phyloP scores from a whole-genome alignment of 352 stramenopile species.

The Thraustochytrium striatum region DNA sequence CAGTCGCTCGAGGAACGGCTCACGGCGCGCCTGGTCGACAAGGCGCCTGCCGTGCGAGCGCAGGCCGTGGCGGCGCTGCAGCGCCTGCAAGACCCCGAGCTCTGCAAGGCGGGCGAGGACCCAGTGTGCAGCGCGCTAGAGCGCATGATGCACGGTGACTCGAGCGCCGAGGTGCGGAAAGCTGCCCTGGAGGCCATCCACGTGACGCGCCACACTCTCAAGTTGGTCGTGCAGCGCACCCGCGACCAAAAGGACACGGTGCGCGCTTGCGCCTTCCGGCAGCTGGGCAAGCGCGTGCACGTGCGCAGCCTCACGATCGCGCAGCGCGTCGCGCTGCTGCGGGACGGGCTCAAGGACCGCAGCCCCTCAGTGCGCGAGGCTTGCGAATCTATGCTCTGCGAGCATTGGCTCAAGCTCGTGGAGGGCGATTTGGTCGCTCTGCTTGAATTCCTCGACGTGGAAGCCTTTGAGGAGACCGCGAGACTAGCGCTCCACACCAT shows the following conservation, averaged over 20 bases:
- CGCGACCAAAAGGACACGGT: slow-evolving; percentile 22
- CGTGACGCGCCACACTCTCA: slow-evolving; percentile 6
- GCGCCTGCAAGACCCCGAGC: slow-evolving; percentile 18
- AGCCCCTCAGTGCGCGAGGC: neutral
- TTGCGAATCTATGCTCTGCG: slow-evolving; percentile 35
- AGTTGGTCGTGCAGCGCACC: slow-evolving; percentile 6
- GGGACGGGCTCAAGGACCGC: slow-evolving; percentile 28
- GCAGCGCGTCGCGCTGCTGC: slow-evolving; percentile 13
- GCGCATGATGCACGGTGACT: slow-evolving; percentile 5
- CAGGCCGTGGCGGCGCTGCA: slow-evolving; percentile 15
- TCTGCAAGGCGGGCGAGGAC: neutral
- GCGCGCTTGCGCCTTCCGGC: slow-evolving; percentile 1
- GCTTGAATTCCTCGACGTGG: slow-evolving; percentile 14
- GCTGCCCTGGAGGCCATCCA: neutral
- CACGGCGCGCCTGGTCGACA: slow-evolving; percentile 15
- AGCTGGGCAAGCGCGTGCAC: neutral
- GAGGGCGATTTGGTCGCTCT: slow-evolving; percentile 1
- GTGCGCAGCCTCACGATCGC: slow-evolving; percentile 25
- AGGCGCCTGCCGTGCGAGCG: slow-evolving; percentile 14
- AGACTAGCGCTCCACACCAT: neutral
- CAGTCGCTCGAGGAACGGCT: slow-evolving; percentile 9
- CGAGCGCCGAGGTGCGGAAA: slow-evolving; percentile 33
- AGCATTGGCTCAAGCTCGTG: slow-evolving; percentile 3
- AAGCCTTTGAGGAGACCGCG: neutral
- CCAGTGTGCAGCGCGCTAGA: slow-evolving; percentile 5